A percentile compares a stretch with the other conserved stretches of the same genome.
These are phyloP conservation scores for Aspergillus sp. DNA, from an alignment of 2,329 filamentous ascomycete genomes.

Conservation along the genomic window DNA sequence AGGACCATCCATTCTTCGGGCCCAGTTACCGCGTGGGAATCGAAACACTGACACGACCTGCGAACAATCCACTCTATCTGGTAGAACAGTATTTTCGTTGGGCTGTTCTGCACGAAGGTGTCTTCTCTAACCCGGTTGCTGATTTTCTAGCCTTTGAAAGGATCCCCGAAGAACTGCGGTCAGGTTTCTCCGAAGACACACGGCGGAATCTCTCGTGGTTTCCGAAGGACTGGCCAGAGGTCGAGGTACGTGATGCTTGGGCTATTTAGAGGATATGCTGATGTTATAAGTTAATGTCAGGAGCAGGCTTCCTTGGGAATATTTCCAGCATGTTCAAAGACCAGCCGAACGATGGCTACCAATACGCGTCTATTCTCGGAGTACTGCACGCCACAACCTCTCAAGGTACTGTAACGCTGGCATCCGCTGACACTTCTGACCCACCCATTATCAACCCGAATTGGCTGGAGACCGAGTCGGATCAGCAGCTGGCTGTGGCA, in stretches of 20 bases:
- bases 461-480: conserved; percentile 43
- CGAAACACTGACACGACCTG: conserved; percentile 23
- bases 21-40: conserved; percentile 28
- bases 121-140: conserved; percentile 23
- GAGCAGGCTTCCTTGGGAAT: conserved; percentile 18
- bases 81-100: conserved; percentile 4
- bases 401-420: conserved; percentile 47
- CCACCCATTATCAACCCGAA: conserved; percentile 47
- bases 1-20: conserved; percentile 34
- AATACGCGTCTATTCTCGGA: conserved; percentile 33
- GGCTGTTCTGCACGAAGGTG: conserved; percentile 11
- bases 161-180: conserved; percentile 24
- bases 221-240: conserved; percentile 38
- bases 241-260: conserved; percentile 23
- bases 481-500: conserved; percentile 45
- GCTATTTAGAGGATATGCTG: background rate
- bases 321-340: conserved; percentile 7
- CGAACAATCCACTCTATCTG: conserved; percentile 16
- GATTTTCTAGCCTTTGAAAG: conserved; percentile 36
- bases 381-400: conserved; percentile 44
- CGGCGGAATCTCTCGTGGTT: conserved; percentile 22
- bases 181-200: conserved; percentile 18
- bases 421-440: conserved; percentile 31
- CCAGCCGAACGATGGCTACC: conserved; percentile 22
- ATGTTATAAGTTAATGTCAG: conserved; percentile 21